Conservation (phyloP, 345 rosid genomes). For the Dipteronia dyeriana region DNA sequence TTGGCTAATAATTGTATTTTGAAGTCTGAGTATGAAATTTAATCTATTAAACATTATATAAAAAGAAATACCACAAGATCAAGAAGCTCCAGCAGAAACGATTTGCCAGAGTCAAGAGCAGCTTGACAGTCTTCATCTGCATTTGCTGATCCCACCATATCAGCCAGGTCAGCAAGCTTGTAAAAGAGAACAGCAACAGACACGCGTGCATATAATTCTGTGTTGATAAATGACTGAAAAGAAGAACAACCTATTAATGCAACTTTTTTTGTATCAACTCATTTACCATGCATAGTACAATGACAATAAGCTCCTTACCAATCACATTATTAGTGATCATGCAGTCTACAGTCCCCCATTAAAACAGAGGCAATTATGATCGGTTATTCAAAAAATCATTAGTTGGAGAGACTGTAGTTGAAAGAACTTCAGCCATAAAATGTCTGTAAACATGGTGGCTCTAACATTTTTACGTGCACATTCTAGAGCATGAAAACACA, state of each 20-base stretch:
- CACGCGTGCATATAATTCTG: slow-evolving; percentile 94
- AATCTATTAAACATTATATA: not conserved
- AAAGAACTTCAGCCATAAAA: not conserved
- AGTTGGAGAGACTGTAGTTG: not conserved
- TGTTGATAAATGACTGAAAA: slow-evolving; percentile 77
- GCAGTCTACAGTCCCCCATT: not conserved
- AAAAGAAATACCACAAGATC: slow-evolving; percentile 68
- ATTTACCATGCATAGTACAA: not conserved
- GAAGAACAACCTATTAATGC: slow-evolving; percentile 23
- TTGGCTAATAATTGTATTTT: not conserved
- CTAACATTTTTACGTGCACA: not conserved
- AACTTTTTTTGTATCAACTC: slow-evolving; percentile 2
- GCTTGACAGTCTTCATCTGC: slow-evolving; percentile 49
- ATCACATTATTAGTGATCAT: not conserved
- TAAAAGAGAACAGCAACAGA: slow-evolving; percentile 78
- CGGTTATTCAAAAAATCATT: not conserved
- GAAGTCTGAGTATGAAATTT: not conserved
- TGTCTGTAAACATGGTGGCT: not conserved
- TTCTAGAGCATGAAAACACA: not conserved
- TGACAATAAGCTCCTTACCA: not conserved
- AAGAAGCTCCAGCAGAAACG: slow-evolving; percentile 83
- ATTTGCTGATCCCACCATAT: slow-evolving; percentile 40
- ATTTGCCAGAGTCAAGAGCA: slow-evolving; percentile 75
- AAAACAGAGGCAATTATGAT: not conserved
- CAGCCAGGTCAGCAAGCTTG: slow-evolving; percentile 67